phyloP scores from a whole-genome alignment of 352 stramenopile genomes.

The Phytophthora citrophthora region DNA sequence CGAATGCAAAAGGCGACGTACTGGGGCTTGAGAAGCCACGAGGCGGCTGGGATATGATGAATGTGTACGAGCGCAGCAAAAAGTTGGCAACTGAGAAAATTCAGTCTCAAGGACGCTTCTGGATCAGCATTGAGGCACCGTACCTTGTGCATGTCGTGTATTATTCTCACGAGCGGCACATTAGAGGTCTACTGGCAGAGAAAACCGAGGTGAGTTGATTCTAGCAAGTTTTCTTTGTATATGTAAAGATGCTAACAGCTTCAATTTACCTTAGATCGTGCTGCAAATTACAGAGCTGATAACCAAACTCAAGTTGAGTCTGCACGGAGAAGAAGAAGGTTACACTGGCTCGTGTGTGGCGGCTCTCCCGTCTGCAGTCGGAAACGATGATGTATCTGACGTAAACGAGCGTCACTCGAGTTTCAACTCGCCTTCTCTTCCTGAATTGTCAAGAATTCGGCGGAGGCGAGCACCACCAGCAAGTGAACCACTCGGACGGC shows the following conservation, averaged over 20 bases:
- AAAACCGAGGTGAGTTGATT: constrained; percentile 66
- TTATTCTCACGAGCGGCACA: constrained; percentile 72
- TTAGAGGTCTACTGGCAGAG: constrained; percentile 65
- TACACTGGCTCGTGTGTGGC: not conserved
- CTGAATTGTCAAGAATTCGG: constrained; percentile 12
- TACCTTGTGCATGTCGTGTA: constrained; percentile 81
- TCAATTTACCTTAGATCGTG: constrained; percentile 47
- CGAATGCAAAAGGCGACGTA: constrained; percentile 42
- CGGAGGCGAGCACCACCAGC: constrained; percentile 29
- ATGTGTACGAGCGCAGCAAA: constrained; percentile 51
- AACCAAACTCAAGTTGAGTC: constrained; percentile 37
- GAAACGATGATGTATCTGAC: constrained; percentile 5
- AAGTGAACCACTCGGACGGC: constrained; percentile 34
- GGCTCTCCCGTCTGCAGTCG: constrained; percentile 6
- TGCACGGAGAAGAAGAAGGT: constrained; percentile 36
- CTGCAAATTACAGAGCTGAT: constrained; percentile 67
- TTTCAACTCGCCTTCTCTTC: constrained; percentile 15
- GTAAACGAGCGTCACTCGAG: constrained; percentile 21
- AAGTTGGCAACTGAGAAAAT: constrained; percentile 37
- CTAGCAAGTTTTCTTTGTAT: not conserved
- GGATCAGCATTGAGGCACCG: constrained; percentile 73
- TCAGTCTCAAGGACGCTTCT: constrained; percentile 51
- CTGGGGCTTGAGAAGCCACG: constrained; percentile 55
- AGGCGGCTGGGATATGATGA: constrained; percentile 54
- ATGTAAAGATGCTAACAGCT: not conserved